Conservation (phyloP, 1,284 basidiomycete species). For the Leccinum fallax region DNA sequence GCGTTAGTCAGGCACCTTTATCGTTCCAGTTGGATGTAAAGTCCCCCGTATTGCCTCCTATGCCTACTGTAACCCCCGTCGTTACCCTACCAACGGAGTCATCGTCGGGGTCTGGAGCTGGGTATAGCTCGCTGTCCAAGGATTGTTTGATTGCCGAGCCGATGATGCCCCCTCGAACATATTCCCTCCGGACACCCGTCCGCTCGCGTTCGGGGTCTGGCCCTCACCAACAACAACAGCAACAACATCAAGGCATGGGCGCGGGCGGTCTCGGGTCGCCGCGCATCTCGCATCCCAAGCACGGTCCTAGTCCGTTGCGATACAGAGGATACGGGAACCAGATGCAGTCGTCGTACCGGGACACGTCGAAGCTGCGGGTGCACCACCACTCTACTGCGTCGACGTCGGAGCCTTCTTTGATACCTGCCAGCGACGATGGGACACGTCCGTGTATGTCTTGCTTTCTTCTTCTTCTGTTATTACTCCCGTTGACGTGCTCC, state of each 20-base stretch:
- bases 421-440: conserved; percentile 52
- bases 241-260: conserved; percentile 27
- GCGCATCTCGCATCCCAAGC: conserved; percentile 32
- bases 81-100: conserved; percentile 40
- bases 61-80: conserved; percentile 33
- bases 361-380: conserved; percentile 54
- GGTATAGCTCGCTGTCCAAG: conserved; percentile 19
- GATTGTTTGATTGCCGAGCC: conserved; percentile 36
- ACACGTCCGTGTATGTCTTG: conserved; percentile 46
- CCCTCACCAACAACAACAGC: conserved; percentile 29
- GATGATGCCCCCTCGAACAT: conserved; percentile 57
- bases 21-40: conserved; percentile 22
- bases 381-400: conserved; percentile 61
- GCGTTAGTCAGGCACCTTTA: conserved; percentile 18
- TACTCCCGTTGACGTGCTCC: conserved; percentile 16
- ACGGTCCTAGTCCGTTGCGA: conserved; percentile 45
- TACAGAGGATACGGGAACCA: conserved; percentile 39
- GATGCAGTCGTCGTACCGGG: conserved; percentile 46
- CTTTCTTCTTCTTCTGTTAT: conserved; percentile 11
- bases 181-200: conserved; percentile 53
- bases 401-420: conserved; percentile 75
- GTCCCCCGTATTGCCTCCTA: conserved; percentile 24
- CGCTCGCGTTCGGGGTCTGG: conserved; percentile 43
- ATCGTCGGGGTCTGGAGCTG: conserved; percentile 32
- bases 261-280: conserved; percentile 25